Evolutionary conservation across 768 basidiomycete genomes (phyloP), one percentile per base, ranked within the genome.

Genomic region (Podaxis mareebaensis): DNA sequence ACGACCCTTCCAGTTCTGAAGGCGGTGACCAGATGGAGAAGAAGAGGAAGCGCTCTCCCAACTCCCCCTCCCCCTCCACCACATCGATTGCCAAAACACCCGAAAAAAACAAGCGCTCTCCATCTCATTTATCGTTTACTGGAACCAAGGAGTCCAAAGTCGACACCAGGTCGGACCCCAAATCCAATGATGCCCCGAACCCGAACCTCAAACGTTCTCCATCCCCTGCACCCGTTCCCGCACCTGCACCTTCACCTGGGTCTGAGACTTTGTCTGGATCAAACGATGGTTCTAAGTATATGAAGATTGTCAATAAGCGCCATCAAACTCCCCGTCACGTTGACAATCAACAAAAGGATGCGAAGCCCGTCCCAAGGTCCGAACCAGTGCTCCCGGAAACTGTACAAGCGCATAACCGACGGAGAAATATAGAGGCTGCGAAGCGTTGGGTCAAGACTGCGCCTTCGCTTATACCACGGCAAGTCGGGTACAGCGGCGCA

Each of bases 401-500:
- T 13, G 51, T 39, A 17, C 48, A 53, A 42, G 39, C 53, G 3
- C 51, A n/a, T 38, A 36, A 48, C 55, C 48, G 62, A 42, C 42
- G 62, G 3, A 58, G 52, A 28, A 36, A 56, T 56, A 39, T 24
- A 13, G 54, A 56, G 28, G 54, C 36, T 56, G 39, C 54, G 28
- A 26, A 28, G 39, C 28, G 54, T 10, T 56, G 54, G 54, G 38
- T 56, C 10, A 22, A 26, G 12, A 39, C n/a, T 39, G 13, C 54
- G 22, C 36, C 33, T 2, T 24, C n/a, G 54, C 11, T 11, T 12
- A 39, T 64, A 53, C 46, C 46, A 24, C 8, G 61, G 42, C 39
- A 59, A 20, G 6, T 64, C 17, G 63, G 63, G 56, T 39, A 58
- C n/a, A 64, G 63, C 20, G 63, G 63, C 3, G 48, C 63, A 28